Base-by-base conservation (phyloP, 768 basidiomycete genomes). In the Phaeolepiota aurea region DNA sequence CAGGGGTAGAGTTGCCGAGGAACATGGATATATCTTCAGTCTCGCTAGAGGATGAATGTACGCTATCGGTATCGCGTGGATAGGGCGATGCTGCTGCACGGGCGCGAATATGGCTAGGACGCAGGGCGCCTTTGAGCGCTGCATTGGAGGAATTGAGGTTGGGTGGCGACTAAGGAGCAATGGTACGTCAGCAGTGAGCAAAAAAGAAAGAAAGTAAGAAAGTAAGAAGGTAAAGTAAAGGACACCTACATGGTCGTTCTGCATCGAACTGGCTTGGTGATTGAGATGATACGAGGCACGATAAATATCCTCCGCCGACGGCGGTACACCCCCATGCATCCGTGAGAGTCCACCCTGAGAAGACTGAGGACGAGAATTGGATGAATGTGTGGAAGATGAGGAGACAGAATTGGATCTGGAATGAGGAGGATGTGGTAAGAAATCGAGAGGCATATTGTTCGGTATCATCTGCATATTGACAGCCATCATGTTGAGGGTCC, bases 1-100 rank as follows among this genome's bases (percentile, higher is more conserved):
- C 83, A 41, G 75, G 60, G 16, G 71, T 53, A 7, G 67, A 53
- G 43, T 69, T 66, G 33, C 67, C 64, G 42, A 87, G 71, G 62
- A 77, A 88, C 79, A 87, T 79, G 49, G 83, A 70, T 47, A 88
- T 71, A 57, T 90, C 87, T 50, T 91, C 88, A n/a, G 87, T 81
- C 65, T 90, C 88, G 63, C 80, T 83, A 40, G 85, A 87, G 32
- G 86, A 88, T 9, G 87, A 88, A 53, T 89, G 85, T 47, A 88
- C 83, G 55, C 81, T 83, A 66, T 88, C 85, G 10, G 82, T 77
- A 54, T 89, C 87, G 46, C 87, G 79, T 40, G 86, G 83, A 61
- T 91, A 91, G 33, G 87, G 87, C 40, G 87, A 88, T 20, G 87
- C 80, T 32, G 80, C 80, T 32, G 74, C 81, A 48, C 87, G 79